These are phyloP conservation scores for Voacanga thouarsii DNA, from an alignment of 257 asterid species.

Conservation along the genomic window DNA sequence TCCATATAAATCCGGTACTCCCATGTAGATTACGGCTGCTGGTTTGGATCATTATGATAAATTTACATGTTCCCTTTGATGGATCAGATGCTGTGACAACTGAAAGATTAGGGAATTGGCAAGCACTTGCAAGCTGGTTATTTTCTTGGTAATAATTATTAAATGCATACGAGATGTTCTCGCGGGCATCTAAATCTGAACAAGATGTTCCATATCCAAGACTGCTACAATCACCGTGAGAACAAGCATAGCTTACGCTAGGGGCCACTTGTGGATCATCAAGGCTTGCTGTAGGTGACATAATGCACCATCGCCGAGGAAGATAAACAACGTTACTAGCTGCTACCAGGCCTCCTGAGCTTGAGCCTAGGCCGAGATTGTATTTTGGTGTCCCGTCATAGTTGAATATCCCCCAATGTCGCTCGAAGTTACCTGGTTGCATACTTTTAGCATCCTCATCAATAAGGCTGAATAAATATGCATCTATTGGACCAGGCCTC, in stretches of 20 bases:
- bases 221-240: slow-evolving; percentile 21
- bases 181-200: slow-evolving; percentile 5
- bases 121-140: slow-evolving; percentile 20
- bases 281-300: slow-evolving; percentile 15
- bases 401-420: slow-evolving; percentile 33
- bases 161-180: slow-evolving; percentile 23
- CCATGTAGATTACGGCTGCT: not conserved
- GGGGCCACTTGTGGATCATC: slow-evolving; percentile 22
- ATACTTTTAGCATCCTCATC: slow-evolving; percentile 32
- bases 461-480: slow-evolving; percentile 31
- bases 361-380: slow-evolving; percentile 24
- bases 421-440: slow-evolving; percentile 27
- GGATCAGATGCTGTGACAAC: slow-evolving; percentile 19
- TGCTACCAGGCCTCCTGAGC: slow-evolving; percentile 21
- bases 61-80: slow-evolving; percentile 16
- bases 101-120: slow-evolving; percentile 23
- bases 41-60: slow-evolving; percentile 16
- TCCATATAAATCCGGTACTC: not conserved
- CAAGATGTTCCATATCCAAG: slow-evolving; percentile 25
- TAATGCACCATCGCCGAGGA: slow-evolving; percentile 25
- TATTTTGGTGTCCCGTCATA: slow-evolving; percentile 29
- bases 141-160: slow-evolving; percentile 22
- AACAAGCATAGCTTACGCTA: slow-evolving; percentile 23
- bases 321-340: slow-evolving; percentile 26
- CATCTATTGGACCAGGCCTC: slow-evolving; percentile 24